Evolutionary conservation across 2,329 filamentous ascomycete genomes (phyloP).

Genomic region (Trichoderma semiorbis): DNA sequence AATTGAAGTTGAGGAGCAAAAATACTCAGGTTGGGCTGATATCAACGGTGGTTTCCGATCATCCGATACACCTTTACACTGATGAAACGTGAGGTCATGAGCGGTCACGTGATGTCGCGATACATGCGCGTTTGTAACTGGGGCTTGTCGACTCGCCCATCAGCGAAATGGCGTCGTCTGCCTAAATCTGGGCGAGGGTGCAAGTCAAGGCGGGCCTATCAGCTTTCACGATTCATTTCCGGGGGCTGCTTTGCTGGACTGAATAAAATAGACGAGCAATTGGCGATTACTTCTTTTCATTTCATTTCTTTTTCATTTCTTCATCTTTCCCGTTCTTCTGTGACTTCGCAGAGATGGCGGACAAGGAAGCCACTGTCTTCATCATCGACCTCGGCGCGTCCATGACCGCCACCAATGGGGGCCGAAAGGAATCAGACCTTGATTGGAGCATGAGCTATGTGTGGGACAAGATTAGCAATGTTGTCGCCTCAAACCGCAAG

Average conservation of each 20-base stretch:
- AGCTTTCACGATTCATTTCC: background rate
- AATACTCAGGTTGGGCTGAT: background rate
- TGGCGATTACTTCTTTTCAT: background rate
- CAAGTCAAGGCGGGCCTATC: conserved; percentile 16
- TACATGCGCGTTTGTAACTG: conserved; percentile 25
- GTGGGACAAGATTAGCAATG: conserved; percentile 82
- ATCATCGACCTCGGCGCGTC: conserved; percentile 83
- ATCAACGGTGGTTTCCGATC: background rate
- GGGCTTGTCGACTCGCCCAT: background rate
- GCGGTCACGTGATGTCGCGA: conserved; percentile 33
- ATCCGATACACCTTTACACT: background rate
- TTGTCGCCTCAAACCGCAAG: conserved; percentile 63
- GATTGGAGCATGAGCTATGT: conserved; percentile 89
- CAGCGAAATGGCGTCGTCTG: conserved; percentile 18
- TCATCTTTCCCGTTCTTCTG: background rate
- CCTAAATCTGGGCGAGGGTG: conserved; percentile 24
- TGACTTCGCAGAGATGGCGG: conserved; percentile 60
- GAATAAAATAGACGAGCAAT: background rate
- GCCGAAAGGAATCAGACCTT: conserved; percentile 73
- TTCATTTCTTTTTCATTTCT: background rate
- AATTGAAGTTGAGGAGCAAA: background rate
- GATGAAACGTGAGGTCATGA: background rate
- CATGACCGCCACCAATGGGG: conserved; percentile 72
- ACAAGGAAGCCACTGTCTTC: conserved; percentile 91
- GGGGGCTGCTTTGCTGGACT: background rate